Evolutionary conservation across 2,329 filamentous ascomycete genomes (phyloP).

Genomic region (Byssoonygena ceratinophila): DNA sequence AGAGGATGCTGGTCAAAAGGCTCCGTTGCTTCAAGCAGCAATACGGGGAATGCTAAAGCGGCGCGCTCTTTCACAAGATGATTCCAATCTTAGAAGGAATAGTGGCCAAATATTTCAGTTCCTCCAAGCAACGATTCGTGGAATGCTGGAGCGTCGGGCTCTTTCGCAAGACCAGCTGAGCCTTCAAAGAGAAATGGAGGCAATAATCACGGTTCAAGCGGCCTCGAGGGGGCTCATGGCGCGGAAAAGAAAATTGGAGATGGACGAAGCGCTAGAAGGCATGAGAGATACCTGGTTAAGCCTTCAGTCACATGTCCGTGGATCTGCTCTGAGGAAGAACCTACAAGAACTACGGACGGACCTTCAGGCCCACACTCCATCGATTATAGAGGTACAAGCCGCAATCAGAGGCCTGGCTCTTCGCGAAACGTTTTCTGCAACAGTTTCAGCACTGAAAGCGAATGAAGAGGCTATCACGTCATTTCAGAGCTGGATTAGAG

Average conservation of each 20-base stretch:
- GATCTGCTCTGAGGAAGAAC: slow-evolving; percentile 24
- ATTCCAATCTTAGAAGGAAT: slow-evolving; percentile 38
- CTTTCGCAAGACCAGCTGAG: slow-evolving; percentile 21
- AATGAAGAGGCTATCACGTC: slow-evolving; percentile 37
- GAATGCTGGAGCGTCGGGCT: slow-evolving; percentile 13
- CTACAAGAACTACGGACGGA: slow-evolving; percentile 23
- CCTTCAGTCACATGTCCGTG: slow-evolving; percentile 41
- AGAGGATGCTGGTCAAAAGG: slow-evolving; percentile 52
- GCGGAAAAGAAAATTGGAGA: slow-evolving; percentile 32
- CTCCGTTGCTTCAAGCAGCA: slow-evolving; percentile 45
- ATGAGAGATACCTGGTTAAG: slow-evolving; percentile 30
- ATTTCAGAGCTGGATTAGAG: slow-evolving; percentile 45
- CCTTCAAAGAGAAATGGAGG: slow-evolving; percentile 22
- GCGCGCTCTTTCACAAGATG: slow-evolving; percentile 11
- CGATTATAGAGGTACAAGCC: slow-evolving; percentile 28
- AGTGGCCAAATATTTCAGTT: slow-evolving; percentile 35
- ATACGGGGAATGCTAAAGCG: slow-evolving; percentile 42
- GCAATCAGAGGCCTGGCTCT: slow-evolving; percentile 25
- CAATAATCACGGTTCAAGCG: slow-evolving; percentile 29
- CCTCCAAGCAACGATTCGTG: slow-evolving; percentile 50
- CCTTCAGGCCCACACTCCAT: slow-evolving; percentile 23
- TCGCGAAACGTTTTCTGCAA: slow-evolving; percentile 25
- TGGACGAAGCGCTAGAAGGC: slow-evolving; percentile 34
- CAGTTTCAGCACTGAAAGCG: slow-evolving; percentile 33
- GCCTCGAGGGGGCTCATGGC: slow-evolving; percentile 19